Evolutionary conservation across 495 filamentous ascomycete genomes (phyloP), one percentile per base, ranked within the genome.

Genomic region (Aspergillus wentii): DNA sequence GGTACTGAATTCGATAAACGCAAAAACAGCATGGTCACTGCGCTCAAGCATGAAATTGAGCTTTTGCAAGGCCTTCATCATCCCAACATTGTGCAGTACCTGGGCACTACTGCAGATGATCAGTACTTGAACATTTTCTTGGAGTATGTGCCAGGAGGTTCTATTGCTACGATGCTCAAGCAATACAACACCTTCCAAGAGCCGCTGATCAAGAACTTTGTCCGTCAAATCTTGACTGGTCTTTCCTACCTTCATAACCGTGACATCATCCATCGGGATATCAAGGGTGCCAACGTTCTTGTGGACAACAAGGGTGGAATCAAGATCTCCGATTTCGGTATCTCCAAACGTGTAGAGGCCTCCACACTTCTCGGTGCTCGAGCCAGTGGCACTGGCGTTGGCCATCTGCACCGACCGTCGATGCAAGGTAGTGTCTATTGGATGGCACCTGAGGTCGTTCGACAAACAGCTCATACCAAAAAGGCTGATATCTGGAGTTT

Each of bases 401-500:
- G 83, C 43, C 83, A 86, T 63, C 77, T 82, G 44, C 79, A 94
- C 56, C 82, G 92, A 9, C 90, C 94, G 2, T 96, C 91, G 1
- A 71, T 99, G 9, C 92, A 99, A 52, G 92, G 92, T 19, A 95
- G 88, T 38, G 92, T 99, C 30, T 99, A 96, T 64, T 99, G 92
- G 92, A 99, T 99, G 92, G 92, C 92, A 2, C 92, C 92, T 18
- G 92, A 99, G 63, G 92, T 99, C 20, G 94, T 99, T 35, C 89
- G 88, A 44, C 92, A 97, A 62, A 96, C 91, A 1, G 86, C 88
- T 0, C 95, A 99, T 59, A 97, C 92, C 0, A 88, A 91, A 57
- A 99, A 99, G 66, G 92, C 94, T n/a, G 92, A 99, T 58, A 97
- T 99, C 55, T 99, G 92, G 92, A 94, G 87, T 38, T 73, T 99